Evolutionary conservation across 2,329 filamentous ascomycete genomes (phyloP), one percentile per base, ranked within the genome.

Genomic region (Beauveria medogensis): DNA sequence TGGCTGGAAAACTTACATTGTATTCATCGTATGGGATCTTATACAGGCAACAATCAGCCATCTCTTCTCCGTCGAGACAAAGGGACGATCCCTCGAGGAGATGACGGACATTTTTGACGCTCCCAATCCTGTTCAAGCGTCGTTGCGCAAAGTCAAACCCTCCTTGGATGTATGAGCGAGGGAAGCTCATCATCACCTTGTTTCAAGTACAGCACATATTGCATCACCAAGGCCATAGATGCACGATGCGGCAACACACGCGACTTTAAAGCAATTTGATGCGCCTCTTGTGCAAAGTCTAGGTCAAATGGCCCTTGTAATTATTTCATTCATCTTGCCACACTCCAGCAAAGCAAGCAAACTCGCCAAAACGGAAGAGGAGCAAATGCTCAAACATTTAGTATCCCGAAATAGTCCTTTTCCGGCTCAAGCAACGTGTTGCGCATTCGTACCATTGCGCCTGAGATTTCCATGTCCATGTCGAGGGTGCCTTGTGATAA

Each of bases 1-100:
- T 40, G 64, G 62, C 20, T 78, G 75, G 71, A 75, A 77, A 65
- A 72, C 78, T 37, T 78, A 75, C 66, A 74, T 74, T 48, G 74
- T 77, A 65, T 70, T 56, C 30, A 61, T 61, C 28, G 54, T 41
- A 3, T 56, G 52, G 34, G 55, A 56, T 34, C 40, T 53, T 2
- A 37, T 58, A 8, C 54, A 58, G 22, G 54, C 55, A 1, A 54
- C 55, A n/a, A 46, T 58, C 16, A 58, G 48, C 47, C 77, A 72
- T 63, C 73, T 76, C 63, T 69, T 72, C 34, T 69, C 67, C 34
- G 68, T 69, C 2, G 69, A 71, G 64, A 71, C 69, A 8, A 69
- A 68, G 57, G 69, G 66, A 3, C 51, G 62, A 3, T 65, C 64
- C 1, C 61, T 70, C 20, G 69, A 71, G 62, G 67, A 71, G 55